A percentile compares a stretch with the other conserved stretches of the same genome.
Evolutionary conservation across 768 basidiomycete genomes (phyloP).

Genomic region (Suillus lakei): DNA sequence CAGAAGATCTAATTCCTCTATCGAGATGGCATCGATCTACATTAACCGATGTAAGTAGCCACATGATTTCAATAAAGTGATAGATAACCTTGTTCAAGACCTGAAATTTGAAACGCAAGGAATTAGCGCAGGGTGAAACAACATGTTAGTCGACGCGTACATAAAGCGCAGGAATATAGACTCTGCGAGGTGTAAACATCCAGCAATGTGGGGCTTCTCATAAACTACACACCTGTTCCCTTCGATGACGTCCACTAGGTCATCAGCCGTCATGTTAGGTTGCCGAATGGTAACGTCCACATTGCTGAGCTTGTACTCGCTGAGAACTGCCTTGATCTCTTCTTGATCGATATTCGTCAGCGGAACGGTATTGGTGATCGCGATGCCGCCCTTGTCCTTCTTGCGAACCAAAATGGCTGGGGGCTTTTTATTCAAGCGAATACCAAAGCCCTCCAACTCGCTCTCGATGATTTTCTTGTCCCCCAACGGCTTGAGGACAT

Average conservation of each 20-base stretch:
- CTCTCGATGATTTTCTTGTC: conserved; percentile 91
- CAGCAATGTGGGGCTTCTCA: background rate
- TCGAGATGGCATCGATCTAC: conserved; percentile 97
- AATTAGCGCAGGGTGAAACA: background rate
- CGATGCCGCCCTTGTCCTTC: conserved; percentile 90
- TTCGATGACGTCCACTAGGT: conserved; percentile 96
- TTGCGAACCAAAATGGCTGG: conserved; percentile 83
- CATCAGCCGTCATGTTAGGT: conserved; percentile 90
- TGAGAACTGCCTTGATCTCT: conserved; percentile 93
- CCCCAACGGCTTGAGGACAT: conserved; percentile 96
- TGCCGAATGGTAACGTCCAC: conserved; percentile 93
- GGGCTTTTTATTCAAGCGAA: conserved; percentile 93
- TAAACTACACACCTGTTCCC: conserved; percentile 71
- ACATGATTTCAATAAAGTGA: conserved; percentile 5
- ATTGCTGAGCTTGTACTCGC: conserved; percentile 91
- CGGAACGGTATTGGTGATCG: conserved; percentile 96
- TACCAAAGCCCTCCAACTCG: conserved; percentile 98
- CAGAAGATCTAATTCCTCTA: conserved; percentile 95
- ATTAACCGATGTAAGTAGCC: conserved; percentile 7
- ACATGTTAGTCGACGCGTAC: conserved; percentile 47
- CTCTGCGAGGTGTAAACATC: conserved; percentile 47
- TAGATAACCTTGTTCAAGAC: conserved; percentile 78
- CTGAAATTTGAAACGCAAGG: conserved; percentile 37
- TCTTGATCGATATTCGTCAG: conserved; percentile 95
- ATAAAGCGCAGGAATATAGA: conserved; percentile 93